Conservation (phyloP, 2,329 filamentous ascomycete species). For the Aspergillus sp. region DNA sequence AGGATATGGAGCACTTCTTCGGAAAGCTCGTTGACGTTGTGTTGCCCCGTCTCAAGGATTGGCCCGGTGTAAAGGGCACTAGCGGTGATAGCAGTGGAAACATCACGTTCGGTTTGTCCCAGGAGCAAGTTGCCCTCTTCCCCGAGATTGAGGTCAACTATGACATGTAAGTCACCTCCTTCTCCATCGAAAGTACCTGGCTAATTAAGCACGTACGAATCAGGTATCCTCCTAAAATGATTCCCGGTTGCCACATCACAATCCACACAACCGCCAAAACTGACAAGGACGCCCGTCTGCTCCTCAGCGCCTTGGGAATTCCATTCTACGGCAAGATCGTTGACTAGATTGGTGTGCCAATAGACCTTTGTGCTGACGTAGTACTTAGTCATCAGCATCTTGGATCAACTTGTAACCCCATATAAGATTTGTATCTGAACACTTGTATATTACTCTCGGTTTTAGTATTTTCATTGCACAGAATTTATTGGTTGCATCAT, state of each 20-base stretch:
- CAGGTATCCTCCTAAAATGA: constrained; percentile 72
- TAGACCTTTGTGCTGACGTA: background rate
- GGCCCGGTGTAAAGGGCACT: constrained; percentile 74
- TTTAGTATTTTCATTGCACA: constrained; percentile 21
- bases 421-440: background rate
- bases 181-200: constrained; percentile 10
- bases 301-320: constrained; percentile 72
- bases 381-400: background rate
- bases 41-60: constrained; percentile 94
- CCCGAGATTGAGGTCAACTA: constrained; percentile 96
- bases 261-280: constrained; percentile 84
- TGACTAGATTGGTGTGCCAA: constrained; percentile 45
- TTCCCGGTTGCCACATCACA: constrained; percentile 82
- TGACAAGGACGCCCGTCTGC: constrained; percentile 79
- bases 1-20: constrained; percentile 86
- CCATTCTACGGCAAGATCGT: constrained; percentile 80
- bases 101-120: constrained; percentile 77
- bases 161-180: constrained; percentile 68
- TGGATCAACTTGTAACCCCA: constrained; percentile 11
- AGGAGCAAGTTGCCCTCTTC: constrained; percentile 79
- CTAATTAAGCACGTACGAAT: background rate
- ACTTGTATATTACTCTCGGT: constrained; percentile 25
- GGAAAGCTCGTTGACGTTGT: constrained; percentile 90
- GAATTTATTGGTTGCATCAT: background rate
- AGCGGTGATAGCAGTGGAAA: constrained; percentile 90